Evolutionary conservation across 768 basidiomycete species (phyloP), one percentile per base, ranked within the genome.

Genomic region (Lentinula raphanica): DNA sequence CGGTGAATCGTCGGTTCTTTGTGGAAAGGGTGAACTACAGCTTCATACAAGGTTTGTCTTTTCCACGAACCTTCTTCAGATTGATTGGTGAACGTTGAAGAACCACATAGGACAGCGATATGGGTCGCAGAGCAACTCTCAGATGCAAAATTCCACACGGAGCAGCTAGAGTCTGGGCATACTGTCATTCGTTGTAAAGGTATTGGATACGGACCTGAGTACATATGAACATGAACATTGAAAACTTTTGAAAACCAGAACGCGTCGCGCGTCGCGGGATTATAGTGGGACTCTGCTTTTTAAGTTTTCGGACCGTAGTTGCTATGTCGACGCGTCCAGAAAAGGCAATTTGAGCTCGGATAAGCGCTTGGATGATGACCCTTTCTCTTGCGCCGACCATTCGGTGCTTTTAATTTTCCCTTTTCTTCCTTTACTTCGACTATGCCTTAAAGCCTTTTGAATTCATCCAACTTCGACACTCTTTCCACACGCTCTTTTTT

Each of bases 71-170:
- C n/a, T n/a, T n/a, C n/a, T 50, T 54, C 35, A 45, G 48, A 7
- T 44, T 44, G 12, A 13, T 19, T 8, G 28, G 45, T 8, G 3
- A 29, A 3, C n/a, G 28, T 23, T 19, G 19, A 35, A n/a, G 44
- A 27, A 53, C 4, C 5, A 28, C 46, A 9, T 62, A 80, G 80
- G 57, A 82, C 90, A 7, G 90, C 90, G 0, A 88, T 92, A 36
- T 87, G 86, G 79, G 70, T 90, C 3, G 84, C 86, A 0, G 81
- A 88, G 64, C 78, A 81, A 62, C 74, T 92, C 48, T 85, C 90
- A 1, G 78, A 79, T 11, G 88, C 87, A 25, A 82, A 73, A 59
- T 92, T 91, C 66, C 70, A 74, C 36, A 65, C 84, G 8, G 72
- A 80, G 36, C 76, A 81, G 58, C 69, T 76, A n/a, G 63, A 67